Conservation (phyloP, 2,329 filamentous ascomycete genomes). For the Alternaria ventricosa region DNA sequence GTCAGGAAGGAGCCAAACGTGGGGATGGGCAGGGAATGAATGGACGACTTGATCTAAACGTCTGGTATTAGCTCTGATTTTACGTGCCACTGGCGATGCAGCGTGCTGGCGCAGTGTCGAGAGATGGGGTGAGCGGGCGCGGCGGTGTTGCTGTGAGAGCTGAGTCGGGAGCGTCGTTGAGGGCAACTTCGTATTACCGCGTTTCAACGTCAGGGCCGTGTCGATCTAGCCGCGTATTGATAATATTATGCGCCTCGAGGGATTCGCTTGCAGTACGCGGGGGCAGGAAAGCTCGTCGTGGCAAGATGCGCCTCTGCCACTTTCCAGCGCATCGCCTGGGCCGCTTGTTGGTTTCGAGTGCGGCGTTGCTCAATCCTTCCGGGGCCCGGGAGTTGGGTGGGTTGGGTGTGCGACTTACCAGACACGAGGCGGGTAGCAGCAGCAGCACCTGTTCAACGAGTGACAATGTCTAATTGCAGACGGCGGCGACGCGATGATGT, state of each 20-base stretch:
- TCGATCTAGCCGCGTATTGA: slow-evolving; percentile 4
- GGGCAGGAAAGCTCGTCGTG: slow-evolving; percentile 6
- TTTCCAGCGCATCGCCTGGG: slow-evolving; percentile 6
- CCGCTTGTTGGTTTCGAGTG: not conserved
- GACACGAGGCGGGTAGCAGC: slow-evolving; percentile 14
- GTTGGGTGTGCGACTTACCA: slow-evolving; percentile 24
- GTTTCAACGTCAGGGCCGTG: slow-evolving; percentile 14
- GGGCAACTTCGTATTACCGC: slow-evolving; percentile 12
- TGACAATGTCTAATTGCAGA: slow-evolving; percentile 12
- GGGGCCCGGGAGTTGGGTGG: slow-evolving; percentile 11
- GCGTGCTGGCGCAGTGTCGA: slow-evolving; percentile 2
- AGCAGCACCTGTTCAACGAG: slow-evolving; percentile 14
- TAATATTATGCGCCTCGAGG: not conserved
- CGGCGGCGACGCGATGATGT: slow-evolving; percentile 4
- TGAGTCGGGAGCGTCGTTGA: slow-evolving; percentile 5
- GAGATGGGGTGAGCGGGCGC: slow-evolving; percentile 7
- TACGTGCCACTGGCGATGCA: not conserved
- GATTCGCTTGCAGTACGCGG: not conserved
- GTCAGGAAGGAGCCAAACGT: not conserved
- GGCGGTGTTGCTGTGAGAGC: slow-evolving; percentile 5
- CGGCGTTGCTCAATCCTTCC: slow-evolving; percentile 2
- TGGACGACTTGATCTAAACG: slow-evolving; percentile 10
- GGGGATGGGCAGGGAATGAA: slow-evolving; percentile 2
- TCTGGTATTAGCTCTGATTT: slow-evolving; percentile 7
- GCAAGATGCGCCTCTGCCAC: not conserved